Evolutionary conservation across 306 rosid species (phyloP), one percentile per base, ranked within the genome.

Genomic region (Datisca glomerata): DNA sequence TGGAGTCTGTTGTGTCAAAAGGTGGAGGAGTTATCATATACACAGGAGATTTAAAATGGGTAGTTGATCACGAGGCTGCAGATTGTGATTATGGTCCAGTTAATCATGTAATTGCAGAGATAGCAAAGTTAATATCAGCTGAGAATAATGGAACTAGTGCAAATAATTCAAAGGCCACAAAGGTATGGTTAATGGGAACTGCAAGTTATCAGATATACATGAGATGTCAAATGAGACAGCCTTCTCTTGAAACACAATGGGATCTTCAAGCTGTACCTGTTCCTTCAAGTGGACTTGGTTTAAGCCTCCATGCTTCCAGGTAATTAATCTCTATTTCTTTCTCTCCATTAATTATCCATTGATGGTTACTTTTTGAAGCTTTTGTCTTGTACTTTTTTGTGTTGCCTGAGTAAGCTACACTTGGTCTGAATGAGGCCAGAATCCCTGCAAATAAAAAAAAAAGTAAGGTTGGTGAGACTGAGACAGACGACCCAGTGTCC

Each of bases 301-400:
- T 89, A 62, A 77, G 59, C 64, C 92, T 91, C 37, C 86, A 77
- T 61, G 71, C 73, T 59, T 78, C 81, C 70, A 91, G 94, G 95
- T 78, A 43, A 7, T n/a, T 38, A 13, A n/a, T 66, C 40, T 46
- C 15, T 57, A 36, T 40, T 51, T 18, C 31, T 47, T 20, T 18
- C 8, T 39, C 6, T 40, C 18, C 24, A 38, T 52, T 45, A 16
- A n/a, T 41, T 18, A 0, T 18, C 18, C 24, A 50, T 50, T 2
- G 18, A 22, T 36, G 17, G 28, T 47, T 41, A 23, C 12, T 22
- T 34, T 49, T 49, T 21, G 12, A 50, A 50, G 34, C 1, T 21
- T 50, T 19, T 22, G 28, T 31, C 56, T 34, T n/a, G n/a, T n/a
- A n/a, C n/a, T n/a, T n/a, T n/a, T n/a, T n/a, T n/a, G n/a, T n/a